Percentiles rank a stretch among this genome's conserved stretches.
Evolutionary conservation across 2,329 filamentous ascomycete genomes (phyloP).

Genomic region (Rutstroemia sp.): DNA sequence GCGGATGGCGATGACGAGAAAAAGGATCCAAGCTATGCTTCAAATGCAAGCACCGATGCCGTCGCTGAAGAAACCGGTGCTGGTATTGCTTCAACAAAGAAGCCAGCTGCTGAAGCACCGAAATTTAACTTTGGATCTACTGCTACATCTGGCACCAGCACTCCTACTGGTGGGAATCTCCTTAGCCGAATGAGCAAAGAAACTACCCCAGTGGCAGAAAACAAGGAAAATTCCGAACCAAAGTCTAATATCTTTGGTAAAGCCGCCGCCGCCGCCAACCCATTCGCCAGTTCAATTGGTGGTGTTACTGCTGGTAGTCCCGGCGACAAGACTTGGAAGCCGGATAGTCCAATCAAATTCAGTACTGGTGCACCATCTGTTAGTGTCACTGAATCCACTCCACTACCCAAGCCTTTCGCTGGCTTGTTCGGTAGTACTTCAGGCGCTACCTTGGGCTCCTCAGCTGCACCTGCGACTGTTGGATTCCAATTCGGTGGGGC

Average conservation of each 20-base stretch:
- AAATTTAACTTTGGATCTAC: slow-evolving; percentile 30
- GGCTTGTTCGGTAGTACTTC: slow-evolving; percentile 12
- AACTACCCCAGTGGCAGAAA: slow-evolving; percentile 38
- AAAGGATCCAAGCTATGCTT: slow-evolving; percentile 23
- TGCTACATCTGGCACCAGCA: slow-evolving; percentile 25
- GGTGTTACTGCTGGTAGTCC: slow-evolving; percentile 23
- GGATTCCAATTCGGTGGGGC: slow-evolving; percentile 23
- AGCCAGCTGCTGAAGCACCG: slow-evolving; percentile 23
- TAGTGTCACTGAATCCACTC: slow-evolving; percentile 18
- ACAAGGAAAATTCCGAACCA: slow-evolving; percentile 29
- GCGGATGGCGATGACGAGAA: slow-evolving; percentile 35
- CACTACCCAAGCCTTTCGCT: slow-evolving; percentile 12
- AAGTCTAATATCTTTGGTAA: slow-evolving; percentile 20
- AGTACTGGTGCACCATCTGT: slow-evolving; percentile 24
- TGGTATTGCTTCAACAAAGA: slow-evolving; percentile 25
- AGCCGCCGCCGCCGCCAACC: slow-evolving; percentile 9
- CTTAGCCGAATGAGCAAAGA: slow-evolving; percentile 49
- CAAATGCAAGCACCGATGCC: slow-evolving; percentile 15
- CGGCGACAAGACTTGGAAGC: slow-evolving; percentile 42
- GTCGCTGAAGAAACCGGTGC: slow-evolving; percentile 20
- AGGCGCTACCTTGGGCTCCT: slow-evolving; percentile 9
- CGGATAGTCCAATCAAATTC: slow-evolving; percentile 40
- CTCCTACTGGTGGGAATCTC: slow-evolving; percentile 40
- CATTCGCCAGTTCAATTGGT: slow-evolving; percentile 13
- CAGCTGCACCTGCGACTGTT: slow-evolving; percentile 10